Evolutionary conservation across 129 eudicot species (phyloP), one percentile per base, ranked within the genome.

Genomic region (Helichrysum umbraculigerum): DNA sequence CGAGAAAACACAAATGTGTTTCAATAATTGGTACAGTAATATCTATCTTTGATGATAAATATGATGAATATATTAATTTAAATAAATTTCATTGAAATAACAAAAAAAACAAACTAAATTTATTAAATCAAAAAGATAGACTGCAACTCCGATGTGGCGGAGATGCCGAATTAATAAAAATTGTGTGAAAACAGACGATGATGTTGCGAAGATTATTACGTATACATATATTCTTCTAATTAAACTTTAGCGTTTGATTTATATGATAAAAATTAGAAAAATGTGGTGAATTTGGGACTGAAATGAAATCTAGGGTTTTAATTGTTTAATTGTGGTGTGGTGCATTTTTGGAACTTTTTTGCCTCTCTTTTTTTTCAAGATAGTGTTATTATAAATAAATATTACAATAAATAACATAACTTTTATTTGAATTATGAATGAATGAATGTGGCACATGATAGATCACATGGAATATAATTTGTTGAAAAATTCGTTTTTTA

Each of bases 71-170:
- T 12, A 47, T 14, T 44, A 42, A 42, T 42, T 35, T 4, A 28
- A 6, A 74, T 74, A 41, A 50, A 63, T 22, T 47, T n/a, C 17
- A 14, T 47, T 47, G 54, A 76, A 68, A 29, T 42, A 14, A 20
- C 19, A n/a, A 41, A 17, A 57, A 57, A 7, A n/a, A 41, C 5
- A 58, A 58, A 20, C 4, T 56, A 15, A 72, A 37, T 41, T 60
- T 17, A 25, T 42, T 4, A 10, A 1, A 16, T 21, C 39, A 77
- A 42, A 17, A 66, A 69, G 39, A 77, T 21, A 63, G 84, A 62
- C 79, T 20, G 25, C 28, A 58, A 58, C 63, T 58, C 63, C 82
- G 68, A 81, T 69, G 81, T 21, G 90, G 79, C 85, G 90, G 90
- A 86, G 54, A 47, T 47, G 54, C 54, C 54, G 54, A 41, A 47